phyloP scores from a whole-genome alignment of 2,329 filamentous ascomycete genomes.

The Berkeleyomyces basicola region DNA sequence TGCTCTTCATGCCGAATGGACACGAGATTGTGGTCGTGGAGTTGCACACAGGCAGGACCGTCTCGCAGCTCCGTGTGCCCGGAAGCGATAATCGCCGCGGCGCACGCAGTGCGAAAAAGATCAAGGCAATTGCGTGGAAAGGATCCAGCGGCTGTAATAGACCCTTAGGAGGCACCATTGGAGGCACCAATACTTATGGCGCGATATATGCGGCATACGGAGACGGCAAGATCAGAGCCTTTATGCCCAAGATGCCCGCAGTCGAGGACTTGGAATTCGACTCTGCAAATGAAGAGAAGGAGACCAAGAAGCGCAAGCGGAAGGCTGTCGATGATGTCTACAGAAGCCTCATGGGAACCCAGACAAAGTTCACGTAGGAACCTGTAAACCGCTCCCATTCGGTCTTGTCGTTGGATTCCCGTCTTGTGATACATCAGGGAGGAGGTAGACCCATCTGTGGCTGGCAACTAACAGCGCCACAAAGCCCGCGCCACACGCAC shows the following conservation, averaged over 20 bases:
- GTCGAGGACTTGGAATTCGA: conserved; percentile 28
- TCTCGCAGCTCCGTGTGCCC: conserved; percentile 54
- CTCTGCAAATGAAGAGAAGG: conserved; percentile 22
- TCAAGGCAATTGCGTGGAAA: conserved; percentile 62
- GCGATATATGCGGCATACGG: conserved; percentile 64
- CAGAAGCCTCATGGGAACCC: conserved; percentile 43
- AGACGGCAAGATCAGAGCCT: conserved; percentile 69
- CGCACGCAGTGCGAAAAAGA: conserved; percentile 40
- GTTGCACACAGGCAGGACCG: conserved; percentile 56
- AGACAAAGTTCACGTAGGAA: not conserved
- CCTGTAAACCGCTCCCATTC: too few species aligned
- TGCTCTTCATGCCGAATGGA: conserved; percentile 69
- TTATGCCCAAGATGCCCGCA: conserved; percentile 45
- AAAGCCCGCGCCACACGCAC: conserved; percentile 10
- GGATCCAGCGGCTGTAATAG: conserved; percentile 41
- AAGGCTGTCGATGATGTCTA: conserved; percentile 69
- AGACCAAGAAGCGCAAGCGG: conserved; percentile 44
- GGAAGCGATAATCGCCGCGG: conserved; percentile 22
- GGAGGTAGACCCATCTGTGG: not conserved
- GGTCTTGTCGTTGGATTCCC: not conserved
- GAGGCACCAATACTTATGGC: conserved; percentile 34
- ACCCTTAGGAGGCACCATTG: conserved; percentile 42
- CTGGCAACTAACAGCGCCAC: not conserved
- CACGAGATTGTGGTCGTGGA: conserved; percentile 67
- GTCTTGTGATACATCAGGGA: not conserved